Conservation (phyloP, 2,329 filamentous ascomycete genomes). For the Xylariaceae sp. region DNA sequence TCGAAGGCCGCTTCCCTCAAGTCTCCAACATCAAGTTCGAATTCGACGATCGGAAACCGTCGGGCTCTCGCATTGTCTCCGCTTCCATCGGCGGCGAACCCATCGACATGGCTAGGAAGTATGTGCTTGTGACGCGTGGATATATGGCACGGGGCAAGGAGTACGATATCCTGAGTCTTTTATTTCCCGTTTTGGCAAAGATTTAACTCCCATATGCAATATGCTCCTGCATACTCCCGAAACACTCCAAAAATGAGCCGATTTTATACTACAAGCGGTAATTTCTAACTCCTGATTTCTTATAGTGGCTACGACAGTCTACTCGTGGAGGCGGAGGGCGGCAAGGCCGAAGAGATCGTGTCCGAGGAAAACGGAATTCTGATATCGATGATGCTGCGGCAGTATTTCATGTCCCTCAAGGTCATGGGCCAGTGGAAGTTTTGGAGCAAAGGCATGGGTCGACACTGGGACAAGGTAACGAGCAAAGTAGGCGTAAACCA, state of each 20-base stretch:
- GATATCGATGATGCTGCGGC: constrained; percentile 83
- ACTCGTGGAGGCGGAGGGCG: constrained; percentile 77
- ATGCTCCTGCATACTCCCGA: too few relatives aligned
- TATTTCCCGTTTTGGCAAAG: too few relatives aligned
- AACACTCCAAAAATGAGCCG: too few relatives aligned
- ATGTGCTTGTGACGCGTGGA: constrained; percentile 78
- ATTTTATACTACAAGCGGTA: too few relatives aligned
- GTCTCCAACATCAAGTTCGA: constrained; percentile 82
- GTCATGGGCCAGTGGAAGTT: constrained; percentile 81
- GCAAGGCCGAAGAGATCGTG: constrained; percentile 77
- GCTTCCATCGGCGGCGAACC: constrained; percentile 67
- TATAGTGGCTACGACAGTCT: constrained; percentile 79
- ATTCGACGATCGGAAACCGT: constrained; percentile 69
- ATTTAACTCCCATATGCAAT: too few relatives aligned
- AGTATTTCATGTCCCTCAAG: constrained; percentile 89
- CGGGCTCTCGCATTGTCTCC: constrained; percentile 68
- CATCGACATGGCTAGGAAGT: constrained; percentile 68
- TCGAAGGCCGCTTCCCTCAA: constrained; percentile 86
- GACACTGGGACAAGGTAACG: constrained; percentile 73
- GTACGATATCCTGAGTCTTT: too few relatives aligned
- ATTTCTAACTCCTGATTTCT: too few relatives aligned
- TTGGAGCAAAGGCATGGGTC: constrained; percentile 66
- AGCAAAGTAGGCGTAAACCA: constrained; percentile 62
- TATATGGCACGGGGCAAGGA: constrained; percentile 93
- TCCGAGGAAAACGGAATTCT: constrained; percentile 87